Evolutionary conservation across 176 grass and related monocot species (phyloP), one percentile per base, ranked within the genome.

Genomic region (Thinopyrum elongatum): DNA sequence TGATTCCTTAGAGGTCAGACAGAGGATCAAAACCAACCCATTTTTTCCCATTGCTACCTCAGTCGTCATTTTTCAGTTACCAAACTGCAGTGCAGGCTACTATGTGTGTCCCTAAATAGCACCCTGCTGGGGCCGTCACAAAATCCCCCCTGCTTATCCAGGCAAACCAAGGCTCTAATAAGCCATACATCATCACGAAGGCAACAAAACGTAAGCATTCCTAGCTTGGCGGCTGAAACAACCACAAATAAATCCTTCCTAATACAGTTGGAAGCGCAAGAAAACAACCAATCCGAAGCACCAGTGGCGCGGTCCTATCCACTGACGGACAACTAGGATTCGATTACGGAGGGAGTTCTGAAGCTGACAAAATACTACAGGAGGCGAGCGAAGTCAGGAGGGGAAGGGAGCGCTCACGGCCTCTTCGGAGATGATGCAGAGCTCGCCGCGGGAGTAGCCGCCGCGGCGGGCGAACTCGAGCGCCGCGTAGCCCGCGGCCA

Each of bases 381-480:
- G 29, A 11, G 35, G 74, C 51, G 46, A 63, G 4, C 36, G 3
- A 65, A 78, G 15, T 71, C 29, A 15, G 41, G 21, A 84, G 51
- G 55, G 38, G 22, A 21, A 47, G 17, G 26, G 28, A 51, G 26
- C 63, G 21, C 58, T 74, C 44, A 84, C 82, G 28, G 64, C 29
- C 93, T 96, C 94, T 30, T 96, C 92, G 67, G 97, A 99, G 92
- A 99, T 96, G 87, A 99, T 94, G 87, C 97, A 96, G 84, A 99
- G 90, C 77, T 96, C 88, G 86, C 94, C 94, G 19, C 78, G 34
- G 82, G 79, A 72, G 51, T 85, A 73, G 29, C 81, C 89, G 22
- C 83, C 75, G 30, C 75, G 92, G 80, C 88, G 94, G 65, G 86
- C 87, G 90, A 99, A 96, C 90, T 99, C 94, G 65, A 96, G 92